Evolutionary conservation across 75 land plant genomes (phyloP).

Genomic region (Pseudotsuga menziesii): DNA sequence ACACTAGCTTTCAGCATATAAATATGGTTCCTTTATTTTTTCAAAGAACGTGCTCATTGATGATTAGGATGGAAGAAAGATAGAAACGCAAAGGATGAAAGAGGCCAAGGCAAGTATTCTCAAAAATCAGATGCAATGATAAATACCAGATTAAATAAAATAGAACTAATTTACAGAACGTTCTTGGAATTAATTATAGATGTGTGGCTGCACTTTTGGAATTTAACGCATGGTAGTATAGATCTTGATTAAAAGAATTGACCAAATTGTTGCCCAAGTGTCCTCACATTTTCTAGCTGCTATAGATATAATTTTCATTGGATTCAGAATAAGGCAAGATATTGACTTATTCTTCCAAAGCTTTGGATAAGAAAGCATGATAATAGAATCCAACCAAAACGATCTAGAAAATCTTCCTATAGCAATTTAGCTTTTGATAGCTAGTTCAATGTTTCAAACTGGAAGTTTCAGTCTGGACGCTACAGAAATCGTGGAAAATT

Average conservation of each 20-base stretch:
- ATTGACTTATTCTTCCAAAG: neutral
- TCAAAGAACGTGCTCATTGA: too few relatives aligned
- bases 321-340: neutral
- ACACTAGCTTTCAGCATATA: too few relatives aligned
- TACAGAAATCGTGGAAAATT: neutral
- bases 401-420: neutral
- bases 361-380: neutral
- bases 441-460: neutral
- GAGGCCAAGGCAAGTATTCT: too few relatives aligned
- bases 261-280: neutral
- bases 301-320: too few relatives aligned
- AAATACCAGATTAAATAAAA: neutral
- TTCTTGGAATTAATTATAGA: neutral
- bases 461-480: neutral
- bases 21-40: too few relatives aligned
- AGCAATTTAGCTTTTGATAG: neutral
- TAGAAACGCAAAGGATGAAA: too few relatives aligned
- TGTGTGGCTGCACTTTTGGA: neutral
- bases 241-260: neutral
- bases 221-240: neutral
- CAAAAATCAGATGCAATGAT: too few relatives aligned
- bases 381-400: neutral
- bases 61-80: too few relatives aligned
- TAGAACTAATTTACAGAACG: neutral
- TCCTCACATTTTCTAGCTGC: neutral